These are phyloP conservation scores for Cadophora sp. DNA, from an alignment of 2,329 filamentous ascomycete species.

Conservation along the genomic window DNA sequence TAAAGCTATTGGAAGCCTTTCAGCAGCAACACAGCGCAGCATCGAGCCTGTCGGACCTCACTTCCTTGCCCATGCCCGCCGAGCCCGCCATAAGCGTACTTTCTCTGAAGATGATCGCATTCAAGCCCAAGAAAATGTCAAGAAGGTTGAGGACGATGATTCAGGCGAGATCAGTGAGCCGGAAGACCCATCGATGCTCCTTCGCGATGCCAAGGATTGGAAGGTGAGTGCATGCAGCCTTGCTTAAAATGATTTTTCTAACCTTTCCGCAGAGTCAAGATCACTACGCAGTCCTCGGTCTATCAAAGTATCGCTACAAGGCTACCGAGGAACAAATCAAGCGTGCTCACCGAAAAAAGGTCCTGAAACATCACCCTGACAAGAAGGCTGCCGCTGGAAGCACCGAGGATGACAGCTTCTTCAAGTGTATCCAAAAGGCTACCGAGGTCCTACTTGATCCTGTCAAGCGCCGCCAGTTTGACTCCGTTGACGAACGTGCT, in stretches of 20 bases:
- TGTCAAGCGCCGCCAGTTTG: conserved; percentile 90
- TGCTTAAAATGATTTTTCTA: conserved; percentile 20
- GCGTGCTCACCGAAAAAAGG: conserved; percentile 98
- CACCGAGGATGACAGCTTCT: conserved; percentile 95
- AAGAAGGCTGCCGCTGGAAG: conserved; percentile 94
- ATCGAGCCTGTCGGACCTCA: conserved; percentile 97
- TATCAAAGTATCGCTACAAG: conserved; percentile 89
- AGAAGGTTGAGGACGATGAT: conserved; percentile 93
- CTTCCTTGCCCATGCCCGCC: conserved; percentile 96
- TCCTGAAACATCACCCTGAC: conserved; percentile 97
- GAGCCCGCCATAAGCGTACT: conserved; percentile 94
- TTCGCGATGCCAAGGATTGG: conserved; percentile 98
- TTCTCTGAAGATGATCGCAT: conserved; percentile 99
- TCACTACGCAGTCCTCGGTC: conserved; percentile 94
- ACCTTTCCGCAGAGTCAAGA: conserved; percentile 74
- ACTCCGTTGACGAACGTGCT: conserved; percentile 93
- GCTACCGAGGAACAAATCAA: conserved; percentile 99
- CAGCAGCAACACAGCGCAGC: conserved; percentile 79
- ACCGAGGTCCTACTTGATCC: conserved; percentile 94
- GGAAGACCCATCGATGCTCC: conserved; percentile 91
- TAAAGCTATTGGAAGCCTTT: conserved; percentile 80
- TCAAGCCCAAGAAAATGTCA: conserved; percentile 91
- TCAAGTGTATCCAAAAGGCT: conserved; percentile 99
- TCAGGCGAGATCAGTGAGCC: conserved; percentile 90
- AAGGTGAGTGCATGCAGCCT: conserved; percentile 68